Conservation (phyloP, 306 rosid species). For the Cicer arietinum region DNA sequence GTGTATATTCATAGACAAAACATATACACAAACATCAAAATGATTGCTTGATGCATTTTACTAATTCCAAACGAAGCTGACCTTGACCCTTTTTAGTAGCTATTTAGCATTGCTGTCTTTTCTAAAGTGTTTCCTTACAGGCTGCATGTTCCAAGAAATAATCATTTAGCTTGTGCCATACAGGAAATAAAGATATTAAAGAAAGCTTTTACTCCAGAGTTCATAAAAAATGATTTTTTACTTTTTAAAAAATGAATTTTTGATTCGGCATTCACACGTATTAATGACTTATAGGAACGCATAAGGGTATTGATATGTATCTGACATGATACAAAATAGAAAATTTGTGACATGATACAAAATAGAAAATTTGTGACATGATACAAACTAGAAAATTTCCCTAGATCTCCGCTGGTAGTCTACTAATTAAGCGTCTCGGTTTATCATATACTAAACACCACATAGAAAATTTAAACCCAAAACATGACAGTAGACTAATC, state of each 20-base stretch:
- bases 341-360: too few species aligned
- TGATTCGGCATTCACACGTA: too few species aligned
- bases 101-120: slow-evolving; percentile 64
- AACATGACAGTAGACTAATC: not conserved
- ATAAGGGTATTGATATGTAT: not conserved
- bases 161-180: slow-evolving; percentile 21
- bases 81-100: slow-evolving; percentile 76
- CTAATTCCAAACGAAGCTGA: slow-evolving; percentile 37
- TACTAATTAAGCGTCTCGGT: too few species aligned
- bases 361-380: too few species aligned
- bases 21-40: not conserved
- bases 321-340: too few species aligned
- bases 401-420: too few species aligned
- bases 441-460: too few species aligned
- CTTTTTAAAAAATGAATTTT: not conserved
- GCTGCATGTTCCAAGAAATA: slow-evolving; percentile 55
- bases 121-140: slow-evolving; percentile 76
- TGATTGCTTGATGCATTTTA: not conserved
- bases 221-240: not conserved
- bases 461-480: too few species aligned
- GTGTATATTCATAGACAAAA: not conserved
- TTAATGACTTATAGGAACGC: too few species aligned
- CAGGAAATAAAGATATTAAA: slow-evolving; percentile 12
- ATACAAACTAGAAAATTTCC: too few species aligned
- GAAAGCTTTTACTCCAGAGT: not conserved